A percentile compares a stretch with the other conserved stretches of the same genome.
These are phyloP conservation scores for Apiotrichum sp. DNA, from an alignment of 1,284 basidiomycete species.

Conservation along the genomic window DNA sequence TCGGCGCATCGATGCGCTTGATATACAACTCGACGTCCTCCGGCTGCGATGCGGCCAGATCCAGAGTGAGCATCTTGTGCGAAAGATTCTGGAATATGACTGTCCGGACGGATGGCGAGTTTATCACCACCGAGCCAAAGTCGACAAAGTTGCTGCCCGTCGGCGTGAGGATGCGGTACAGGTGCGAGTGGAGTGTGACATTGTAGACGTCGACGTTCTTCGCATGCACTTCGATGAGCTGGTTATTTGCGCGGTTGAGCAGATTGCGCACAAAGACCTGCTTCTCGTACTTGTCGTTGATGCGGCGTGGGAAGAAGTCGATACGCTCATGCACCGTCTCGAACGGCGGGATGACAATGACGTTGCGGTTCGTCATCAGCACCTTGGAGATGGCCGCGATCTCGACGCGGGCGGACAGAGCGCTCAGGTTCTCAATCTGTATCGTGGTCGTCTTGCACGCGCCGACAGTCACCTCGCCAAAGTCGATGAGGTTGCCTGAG, in stretches of 20 bases:
- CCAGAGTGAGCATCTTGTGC: constrained; percentile 40
- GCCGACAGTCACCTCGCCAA: constrained; percentile 51
- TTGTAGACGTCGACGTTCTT: constrained; percentile 51
- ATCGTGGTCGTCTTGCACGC: constrained; percentile 47
- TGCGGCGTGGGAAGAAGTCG: constrained; percentile 51
- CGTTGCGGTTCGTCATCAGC: constrained; percentile 49
- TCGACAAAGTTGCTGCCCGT: constrained; percentile 51
- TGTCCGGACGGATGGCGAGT: constrained; percentile 48
- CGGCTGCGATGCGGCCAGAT: constrained; percentile 50
- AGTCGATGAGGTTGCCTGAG: constrained; percentile 45
- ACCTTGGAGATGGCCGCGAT: constrained; percentile 52
- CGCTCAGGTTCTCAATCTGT: constrained; percentile 47
- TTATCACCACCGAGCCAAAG: constrained; percentile 52
- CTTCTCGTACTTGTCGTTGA: constrained; percentile 51
- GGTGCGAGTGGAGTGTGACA: constrained; percentile 51
- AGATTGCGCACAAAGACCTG: constrained; percentile 49
- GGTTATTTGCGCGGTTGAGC: constrained; percentile 43
- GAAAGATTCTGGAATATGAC: constrained; percentile 50
- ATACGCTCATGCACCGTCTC: constrained; percentile 50
- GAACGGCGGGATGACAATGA: constrained; percentile 49
- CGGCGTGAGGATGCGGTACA: constrained; percentile 52
- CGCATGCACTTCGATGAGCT: constrained; percentile 50
- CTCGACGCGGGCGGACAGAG: constrained; percentile 49
- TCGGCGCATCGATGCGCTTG: constrained; percentile 33
- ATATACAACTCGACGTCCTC: constrained; percentile 51